Conservation (phyloP, 805 yeast species). For the Barnettozyma pratensis region DNA sequence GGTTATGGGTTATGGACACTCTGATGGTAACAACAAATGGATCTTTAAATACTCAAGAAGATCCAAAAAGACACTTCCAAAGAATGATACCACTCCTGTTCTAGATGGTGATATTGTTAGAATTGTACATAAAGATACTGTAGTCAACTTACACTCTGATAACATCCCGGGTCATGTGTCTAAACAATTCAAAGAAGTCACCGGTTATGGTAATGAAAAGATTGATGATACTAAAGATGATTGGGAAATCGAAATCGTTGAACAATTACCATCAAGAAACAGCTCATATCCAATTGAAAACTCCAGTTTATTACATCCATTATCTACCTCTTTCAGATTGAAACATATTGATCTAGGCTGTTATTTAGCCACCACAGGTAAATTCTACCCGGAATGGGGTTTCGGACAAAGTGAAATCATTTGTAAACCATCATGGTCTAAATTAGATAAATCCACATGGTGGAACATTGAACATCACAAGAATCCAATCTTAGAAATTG, state of each 20-base stretch:
- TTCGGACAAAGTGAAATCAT: constrained; percentile 78
- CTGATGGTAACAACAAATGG: constrained; percentile 72
- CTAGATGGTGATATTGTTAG: constrained; percentile 59
- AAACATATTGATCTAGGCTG: constrained; percentile 62
- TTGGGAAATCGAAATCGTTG: constrained; percentile 83
- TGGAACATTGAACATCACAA: constrained; percentile 77
- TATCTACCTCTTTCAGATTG: constrained; percentile 68
- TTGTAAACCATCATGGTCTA: constrained; percentile 50
- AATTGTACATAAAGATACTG: constrained; percentile 56
- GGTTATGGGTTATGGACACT: constrained; percentile 71
- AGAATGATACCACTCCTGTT: constrained; percentile 27
- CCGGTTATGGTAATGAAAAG: constrained; percentile 74
- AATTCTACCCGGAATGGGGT: constrained; percentile 75
- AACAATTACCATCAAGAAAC: constrained; percentile 38
- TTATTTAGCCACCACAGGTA: constrained; percentile 71
- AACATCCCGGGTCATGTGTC: constrained; percentile 62
- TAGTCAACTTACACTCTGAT: constrained; percentile 70
- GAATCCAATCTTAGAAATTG: constrained; percentile 52
- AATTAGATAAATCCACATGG: constrained; percentile 78
- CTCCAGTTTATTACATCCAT: constrained; percentile 58
- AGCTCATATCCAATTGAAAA: constrained; percentile 42
- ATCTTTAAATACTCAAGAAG: constrained; percentile 54
- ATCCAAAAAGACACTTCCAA: constrained; percentile 22
- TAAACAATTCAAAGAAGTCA: constrained; percentile 68
- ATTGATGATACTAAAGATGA: constrained; percentile 80